These are phyloP conservation scores for Annulohypoxylon nitens DNA, from an alignment of 495 filamentous ascomycete genomes.

Conservation along the genomic window DNA sequence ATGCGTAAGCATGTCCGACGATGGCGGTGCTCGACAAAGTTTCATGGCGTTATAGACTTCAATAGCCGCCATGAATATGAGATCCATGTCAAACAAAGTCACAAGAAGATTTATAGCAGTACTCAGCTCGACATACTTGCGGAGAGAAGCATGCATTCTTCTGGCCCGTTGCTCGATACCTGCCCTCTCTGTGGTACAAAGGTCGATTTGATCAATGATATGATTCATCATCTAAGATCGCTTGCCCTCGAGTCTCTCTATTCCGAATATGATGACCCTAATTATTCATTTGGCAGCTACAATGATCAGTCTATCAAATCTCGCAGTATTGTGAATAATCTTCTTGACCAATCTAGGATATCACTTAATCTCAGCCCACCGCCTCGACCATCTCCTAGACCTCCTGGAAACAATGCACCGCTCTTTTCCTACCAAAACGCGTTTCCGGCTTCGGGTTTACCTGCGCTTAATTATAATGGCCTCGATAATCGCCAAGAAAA, in stretches of 20 bases:
- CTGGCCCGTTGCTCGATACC: background rate
- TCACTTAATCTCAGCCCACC: background rate
- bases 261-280: too few relatives aligned
- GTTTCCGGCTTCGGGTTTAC: too few relatives aligned
- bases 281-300: too few relatives aligned
- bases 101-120: background rate
- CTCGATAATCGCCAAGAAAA: too few relatives aligned
- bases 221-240: constrained; percentile 15
- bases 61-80: constrained; percentile 1
- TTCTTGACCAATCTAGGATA: background rate
- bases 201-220: constrained; percentile 3
- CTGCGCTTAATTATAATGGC: too few relatives aligned
- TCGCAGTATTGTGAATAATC: background rate
- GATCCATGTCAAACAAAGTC: background rate
- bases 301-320: background rate
- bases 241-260: constrained; percentile 31
- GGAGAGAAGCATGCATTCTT: background rate
- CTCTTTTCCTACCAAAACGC: too few relatives aligned
- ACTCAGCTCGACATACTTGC: constrained; percentile 7
- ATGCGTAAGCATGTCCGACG: constrained; percentile 9
- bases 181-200: constrained; percentile 1
- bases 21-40: constrained; percentile 14
- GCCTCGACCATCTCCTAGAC: too few relatives aligned
- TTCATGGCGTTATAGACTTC: background rate
- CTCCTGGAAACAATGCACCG: too few relatives aligned